Evolutionary conservation across 2,329 filamentous ascomycete species (phyloP), one percentile per base, ranked within the genome.

Genomic region (Ceratocystis cubensis): DNA sequence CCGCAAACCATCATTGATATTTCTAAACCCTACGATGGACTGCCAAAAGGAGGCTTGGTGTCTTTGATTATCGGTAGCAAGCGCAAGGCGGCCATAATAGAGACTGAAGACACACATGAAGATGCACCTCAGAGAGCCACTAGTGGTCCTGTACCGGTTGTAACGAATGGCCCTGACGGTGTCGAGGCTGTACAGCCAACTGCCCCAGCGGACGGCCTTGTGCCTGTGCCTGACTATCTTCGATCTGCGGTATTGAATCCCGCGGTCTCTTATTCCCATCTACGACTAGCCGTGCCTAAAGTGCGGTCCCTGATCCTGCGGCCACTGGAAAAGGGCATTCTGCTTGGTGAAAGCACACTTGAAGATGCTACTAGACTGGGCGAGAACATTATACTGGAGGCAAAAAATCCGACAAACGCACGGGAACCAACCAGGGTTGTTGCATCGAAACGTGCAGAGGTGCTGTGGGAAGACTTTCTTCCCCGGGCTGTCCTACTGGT

Each of bases 381-480:
- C 0, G 87, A 88, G 67, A 89, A 90, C 69, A 79, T 90, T 63
- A 84, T 96, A 25, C 82, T 99, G 66, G 94, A 99, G 78, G 93
- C 91, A 33, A 88, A 87, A 69, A 99, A 99, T 73, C 89, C 92
- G 1, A 79, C 82, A 73, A 87, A 78, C 78, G 87, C 79, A 56
- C 84, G 88, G 69, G 93, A 97, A 68, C 94, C 94, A 1, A 89
- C 91, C 3, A 86, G 90, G 44, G 84, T 99, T 53, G 89, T 85
- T 4, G 86, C 94, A 48, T 88, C 86, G 1, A 93, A 91, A 73
- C 85, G 90, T 65, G 91, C 91, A 3, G 85, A 87, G 66, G 80
- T 88, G 0, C 75, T 97, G 2, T 99, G 95, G 94, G 90, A 96
- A 72, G 95, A 99, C 73, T 99, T 90, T 72, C 78, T 99, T 15